phyloP scores from a whole-genome alignment of 805 yeast genomes.

The Schwanniomyces sp. region DNA sequence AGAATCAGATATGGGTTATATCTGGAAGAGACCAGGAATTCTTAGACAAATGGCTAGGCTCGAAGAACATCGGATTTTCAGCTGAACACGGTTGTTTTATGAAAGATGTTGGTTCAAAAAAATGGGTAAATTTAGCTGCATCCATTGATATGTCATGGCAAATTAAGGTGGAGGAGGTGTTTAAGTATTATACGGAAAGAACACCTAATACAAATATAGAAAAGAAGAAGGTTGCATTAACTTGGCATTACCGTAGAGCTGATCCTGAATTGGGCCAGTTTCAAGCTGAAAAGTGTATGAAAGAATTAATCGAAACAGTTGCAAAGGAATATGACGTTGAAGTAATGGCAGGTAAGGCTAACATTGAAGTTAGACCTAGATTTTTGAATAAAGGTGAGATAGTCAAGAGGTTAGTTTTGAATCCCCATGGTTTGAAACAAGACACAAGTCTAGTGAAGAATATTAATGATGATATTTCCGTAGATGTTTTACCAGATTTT shows the following conservation, averaged over 20 bases:
- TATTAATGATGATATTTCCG: constrained; percentile 25
- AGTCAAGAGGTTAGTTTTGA: constrained; percentile 72
- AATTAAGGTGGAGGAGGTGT: constrained; percentile 69
- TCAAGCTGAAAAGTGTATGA: constrained; percentile 75
- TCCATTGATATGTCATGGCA: constrained; percentile 94
- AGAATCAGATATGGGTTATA: constrained; percentile 89
- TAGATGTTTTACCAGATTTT: constrained; percentile 71
- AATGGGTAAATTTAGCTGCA: constrained; percentile 86
- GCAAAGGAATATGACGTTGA: constrained; percentile 76
- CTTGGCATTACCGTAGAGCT: constrained; percentile 96
- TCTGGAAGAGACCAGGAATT: constrained; percentile 94
- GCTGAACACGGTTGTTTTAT: constrained; percentile 98
- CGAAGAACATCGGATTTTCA: constrained; percentile 71
- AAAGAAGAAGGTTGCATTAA: constrained; percentile 85
- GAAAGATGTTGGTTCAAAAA: constrained; percentile 60
- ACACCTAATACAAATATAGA: constrained; percentile 92
- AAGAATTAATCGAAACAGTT: constrained; percentile 60
- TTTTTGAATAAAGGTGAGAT: constrained; percentile 97
- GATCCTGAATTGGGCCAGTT: constrained; percentile 91
- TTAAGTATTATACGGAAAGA: constrained; percentile 72
- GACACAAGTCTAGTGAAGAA: constrained; percentile 25
- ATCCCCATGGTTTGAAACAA: constrained; percentile 59
- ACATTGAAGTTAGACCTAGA: constrained; percentile 93
- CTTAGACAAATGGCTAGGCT: constrained; percentile 84
- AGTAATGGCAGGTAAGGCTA: constrained; percentile 96